Evolutionary conservation across 108 stramenopile species (phyloP), one percentile per base, ranked within the genome.

Genomic region (Mediolabrus comicus): DNA sequence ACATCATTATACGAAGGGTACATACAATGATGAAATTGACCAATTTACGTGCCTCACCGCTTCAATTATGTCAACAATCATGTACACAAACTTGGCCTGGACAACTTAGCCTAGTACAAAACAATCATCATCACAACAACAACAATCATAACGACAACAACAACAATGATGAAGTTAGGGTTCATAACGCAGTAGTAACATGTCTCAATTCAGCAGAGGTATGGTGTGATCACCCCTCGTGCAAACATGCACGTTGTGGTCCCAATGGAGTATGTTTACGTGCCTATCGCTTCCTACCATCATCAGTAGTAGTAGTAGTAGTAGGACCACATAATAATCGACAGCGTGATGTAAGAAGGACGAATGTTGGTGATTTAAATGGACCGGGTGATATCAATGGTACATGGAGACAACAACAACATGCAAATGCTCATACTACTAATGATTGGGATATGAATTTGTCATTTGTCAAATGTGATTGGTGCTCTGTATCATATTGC

Each of bases 51-150:
- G 41, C 61, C 0, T 31, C 0, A 8, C 2, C 4, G 5, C 24
- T 3, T 38, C 38, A 75, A 53, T 43, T 52, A 12, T 33, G 39
- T 32, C 53, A 54, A 26, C 59, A 26, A 3, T 43, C 53, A 24
- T 75, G 74, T 26, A 68, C 66, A 29, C 66, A 75, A 27, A 62
- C 58, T 22, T 75, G 74, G 74, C 67, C 74, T 17, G 36, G 74
- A 14, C 58, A 60, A 39, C 35, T 75, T 0, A 65, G 72, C 19
- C 46, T 17, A 1, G 5, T 28, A 14, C 9, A 29, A 43, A n/a
- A 5, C 16, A 38, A 43, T 31, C 52, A 16, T 29, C 59, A 52
- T 16, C 24, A 22, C 11, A 61, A 61, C 24, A 43, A 34, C 13
- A 41, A 36, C 14, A 29, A 75, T 35, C 19, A 53, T 29, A 31